phyloP scores from a whole-genome alignment of 345 rosid species.

The Eutrema heterophyllum region DNA sequence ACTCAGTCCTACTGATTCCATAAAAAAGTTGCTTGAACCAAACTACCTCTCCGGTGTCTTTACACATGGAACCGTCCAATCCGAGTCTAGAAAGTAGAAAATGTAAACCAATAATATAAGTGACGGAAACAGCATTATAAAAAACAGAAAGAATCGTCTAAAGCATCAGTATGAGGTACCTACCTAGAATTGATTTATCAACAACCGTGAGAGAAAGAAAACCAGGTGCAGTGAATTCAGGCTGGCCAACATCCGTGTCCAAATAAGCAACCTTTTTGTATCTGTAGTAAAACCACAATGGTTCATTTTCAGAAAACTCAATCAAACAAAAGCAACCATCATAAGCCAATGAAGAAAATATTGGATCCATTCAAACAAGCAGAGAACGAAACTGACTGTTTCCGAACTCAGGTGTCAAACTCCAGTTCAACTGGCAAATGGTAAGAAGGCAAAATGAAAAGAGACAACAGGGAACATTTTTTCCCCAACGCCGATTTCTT shows the following conservation, averaged over 20 bases:
- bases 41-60: constrained; percentile 89
- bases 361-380: background rate
- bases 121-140: background rate
- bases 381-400: background rate
- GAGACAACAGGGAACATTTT: background rate
- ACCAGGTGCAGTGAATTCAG: constrained; percentile 90
- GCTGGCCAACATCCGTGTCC: constrained; percentile 96
- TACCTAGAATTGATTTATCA: constrained; percentile 58
- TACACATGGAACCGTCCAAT: constrained; percentile 78
- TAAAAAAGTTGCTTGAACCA: background rate
- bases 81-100: constrained; percentile 35
- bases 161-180: constrained; percentile 40
- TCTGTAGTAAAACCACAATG: constrained; percentile 37
- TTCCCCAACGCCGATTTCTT: background rate
- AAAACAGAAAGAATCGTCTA: background rate
- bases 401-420: background rate
- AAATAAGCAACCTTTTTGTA: constrained; percentile 74
- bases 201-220: constrained; percentile 77
- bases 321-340: background rate
- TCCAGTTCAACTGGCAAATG: background rate
- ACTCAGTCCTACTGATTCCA: background rate
- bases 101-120: background rate
- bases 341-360: background rate
- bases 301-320: background rate
- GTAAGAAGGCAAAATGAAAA: background rate